phyloP scores from a whole-genome alignment of 2,329 filamentous ascomycete species.

The Stenocarpella maydis region DNA sequence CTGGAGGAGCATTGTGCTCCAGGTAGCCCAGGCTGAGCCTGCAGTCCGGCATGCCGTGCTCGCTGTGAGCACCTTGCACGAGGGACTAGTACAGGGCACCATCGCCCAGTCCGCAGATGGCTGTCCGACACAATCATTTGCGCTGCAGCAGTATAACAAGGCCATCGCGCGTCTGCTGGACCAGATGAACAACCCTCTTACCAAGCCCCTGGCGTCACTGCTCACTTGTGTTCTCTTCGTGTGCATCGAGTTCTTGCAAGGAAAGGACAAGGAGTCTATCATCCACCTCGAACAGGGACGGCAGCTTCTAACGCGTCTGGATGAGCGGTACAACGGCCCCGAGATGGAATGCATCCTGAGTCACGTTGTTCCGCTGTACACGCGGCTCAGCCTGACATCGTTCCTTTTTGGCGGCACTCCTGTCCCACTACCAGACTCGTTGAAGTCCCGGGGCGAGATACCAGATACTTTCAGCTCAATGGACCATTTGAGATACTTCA shows the following conservation, averaged over 20 bases:
- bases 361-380: constrained; percentile 37
- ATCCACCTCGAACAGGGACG: constrained; percentile 55
- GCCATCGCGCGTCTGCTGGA: constrained; percentile 54
- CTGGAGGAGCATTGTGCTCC: constrained; percentile 43
- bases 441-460: constrained; percentile 44
- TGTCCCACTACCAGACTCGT: constrained; percentile 46
- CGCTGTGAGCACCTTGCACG: constrained; percentile 44
- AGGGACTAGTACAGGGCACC: constrained; percentile 36
- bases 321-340: constrained; percentile 39
- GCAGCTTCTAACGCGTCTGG: constrained; percentile 49
- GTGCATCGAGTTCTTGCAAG: constrained; percentile 62
- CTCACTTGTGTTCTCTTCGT: constrained; percentile 60
- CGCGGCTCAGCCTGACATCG: constrained; percentile 41
- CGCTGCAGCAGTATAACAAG: constrained; percentile 57
- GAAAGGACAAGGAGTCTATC: constrained; percentile 55
- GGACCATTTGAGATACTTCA: constrained; percentile 41
- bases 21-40: constrained; percentile 39
- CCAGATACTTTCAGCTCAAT: constrained; percentile 47
- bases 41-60: constrained; percentile 43
- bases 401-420: constrained; percentile 45
- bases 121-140: constrained; percentile 42
- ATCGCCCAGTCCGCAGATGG: constrained; percentile 38
- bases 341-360: constrained; percentile 47
- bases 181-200: constrained; percentile 45
- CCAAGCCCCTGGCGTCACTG: constrained; percentile 46